Evolutionary conservation across 805 yeast genomes (phyloP), one percentile per base, ranked within the genome.

Genomic region (Pichia manshurica): DNA sequence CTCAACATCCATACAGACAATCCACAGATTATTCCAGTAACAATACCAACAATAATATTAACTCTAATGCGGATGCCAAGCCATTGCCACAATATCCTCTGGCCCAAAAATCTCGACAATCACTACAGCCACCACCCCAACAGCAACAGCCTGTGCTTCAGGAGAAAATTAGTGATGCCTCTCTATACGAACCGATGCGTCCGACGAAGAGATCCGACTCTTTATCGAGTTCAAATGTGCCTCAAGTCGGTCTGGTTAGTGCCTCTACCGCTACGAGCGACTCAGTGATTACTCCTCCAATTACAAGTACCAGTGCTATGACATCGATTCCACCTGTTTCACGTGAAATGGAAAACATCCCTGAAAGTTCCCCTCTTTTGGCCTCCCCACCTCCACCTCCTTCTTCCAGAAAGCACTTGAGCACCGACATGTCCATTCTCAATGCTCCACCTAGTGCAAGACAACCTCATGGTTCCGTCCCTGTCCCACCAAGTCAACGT

Each of bases 401-500:
- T 46, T 49, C 57, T 7, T 56, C 67, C 1, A 64, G 69, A 56
- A 65, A 62, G 45, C 66, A 63, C 44, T 49, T 53, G 19, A 32
- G 37, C 5, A 10, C 32, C n/a, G 45, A 41, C 19, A 12, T 17
- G 9, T 12, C 35, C 2, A 13, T 37, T 9, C 31, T 31, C 6
- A 12, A 35, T 29, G 53, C 28, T 10, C 33, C 47, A 16, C 33
- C 47, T 20, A 40, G 32, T n/a, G 19, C 39, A 23, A 48, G 54
- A 39, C 57, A 46, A 22, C 60, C 62, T 2, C 65, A 57, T 54
- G 64, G 63, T 17, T 53, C 60, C 8, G 57, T 57, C 9, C 67
- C 69, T 39, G 58, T 58, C 22, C 66, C 69, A 10, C 67, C 70
- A 8, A 63, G 55, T 35, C 61, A 61, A 31, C 68, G 68, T 45